Base-by-base conservation (phyloP, 78 protist species). In the Dictyostelium citrinum region DNA sequence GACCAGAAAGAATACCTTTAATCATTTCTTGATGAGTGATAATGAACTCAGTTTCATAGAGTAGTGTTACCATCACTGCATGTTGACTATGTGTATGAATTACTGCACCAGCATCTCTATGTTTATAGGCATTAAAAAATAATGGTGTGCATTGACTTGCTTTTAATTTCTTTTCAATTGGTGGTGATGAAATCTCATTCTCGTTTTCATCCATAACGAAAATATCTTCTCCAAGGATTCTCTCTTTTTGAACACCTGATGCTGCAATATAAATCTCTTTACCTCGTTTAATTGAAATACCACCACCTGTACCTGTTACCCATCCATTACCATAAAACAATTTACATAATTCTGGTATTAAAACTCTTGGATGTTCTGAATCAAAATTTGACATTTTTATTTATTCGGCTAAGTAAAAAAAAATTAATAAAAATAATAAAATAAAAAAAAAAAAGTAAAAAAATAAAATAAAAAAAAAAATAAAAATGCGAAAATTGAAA, bases 181-280 rank as follows among this genome's bases (percentile, higher is more conserved):
- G 74, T 14, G 95, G 96, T 17, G 60, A 8, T 3, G 71, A 64
- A 0, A 85, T 74, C 61, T 72, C 91, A 5, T 93, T 37, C n/a
- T 91, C 97, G 14, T 84, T 55, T 8, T 58, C 91, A 67, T 97
- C 94, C 75, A 58, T 37, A 10, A 97, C 94, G 58, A 96, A 98
- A 3, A 98, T 37, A 75, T 98, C 98, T 1, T 64, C 97, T 2
- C 90, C 90, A 22, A 27, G 8, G 14, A 98, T 91, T 22, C 98
- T 72, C 75, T 98, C 99, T 97, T 98, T 98, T 43, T 97, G 98
- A 9, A 98, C 98, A 0, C 98, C 98, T 1, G 98, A 96, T 6
- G 98, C 98, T 24, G 99, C 98, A 11, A 98, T 91, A 91, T 91
- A 98, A 8, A 97, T 90, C 29, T 83, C 51, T 14, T 78, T 91